phyloP scores from a whole-genome alignment of 139 green algal species.

The Diplosphaera chodatii region DNA sequence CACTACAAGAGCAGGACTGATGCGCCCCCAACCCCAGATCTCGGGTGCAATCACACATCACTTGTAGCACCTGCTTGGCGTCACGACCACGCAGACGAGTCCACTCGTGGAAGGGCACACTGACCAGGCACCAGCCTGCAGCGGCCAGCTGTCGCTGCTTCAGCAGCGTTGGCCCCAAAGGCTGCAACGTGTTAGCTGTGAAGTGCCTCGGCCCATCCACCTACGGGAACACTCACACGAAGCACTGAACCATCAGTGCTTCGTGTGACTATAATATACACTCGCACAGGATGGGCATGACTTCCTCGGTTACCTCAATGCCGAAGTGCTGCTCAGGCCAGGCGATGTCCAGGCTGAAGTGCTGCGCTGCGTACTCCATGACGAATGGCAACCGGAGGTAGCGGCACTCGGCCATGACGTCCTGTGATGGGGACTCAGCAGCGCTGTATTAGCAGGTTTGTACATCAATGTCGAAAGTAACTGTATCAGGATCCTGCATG shows the following conservation, averaged over 20 bases:
- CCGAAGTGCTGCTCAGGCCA: slow-evolving; percentile 11
- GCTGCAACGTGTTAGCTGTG: slow-evolving; percentile 10
- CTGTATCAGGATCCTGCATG: no score
- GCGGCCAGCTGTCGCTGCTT: slow-evolving; percentile 22
- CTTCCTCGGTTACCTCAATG: slow-evolving; percentile 3
- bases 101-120: not conserved
- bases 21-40: no score
- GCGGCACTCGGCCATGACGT: not conserved
- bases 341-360: slow-evolving; percentile 29
- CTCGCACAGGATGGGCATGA: no score
- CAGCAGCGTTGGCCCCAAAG: slow-evolving; percentile 17
- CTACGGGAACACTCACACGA: no score
- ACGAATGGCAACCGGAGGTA: not conserved
- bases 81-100: not conserved
- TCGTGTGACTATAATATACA: no score
- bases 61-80: not conserved
- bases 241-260: no score
- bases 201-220: slow-evolving; percentile 30
- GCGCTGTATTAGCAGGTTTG: no score
- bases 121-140: slow-evolving; percentile 19
- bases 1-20: no score
- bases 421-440: not conserved
- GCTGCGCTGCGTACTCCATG: not conserved
- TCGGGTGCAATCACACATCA: no score
- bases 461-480: no score